Percentiles rank a stretch among this genome's conserved stretches.
Conservation (phyloP, 1,284 basidiomycete species). For the Ustilago xerochloae region DNA sequence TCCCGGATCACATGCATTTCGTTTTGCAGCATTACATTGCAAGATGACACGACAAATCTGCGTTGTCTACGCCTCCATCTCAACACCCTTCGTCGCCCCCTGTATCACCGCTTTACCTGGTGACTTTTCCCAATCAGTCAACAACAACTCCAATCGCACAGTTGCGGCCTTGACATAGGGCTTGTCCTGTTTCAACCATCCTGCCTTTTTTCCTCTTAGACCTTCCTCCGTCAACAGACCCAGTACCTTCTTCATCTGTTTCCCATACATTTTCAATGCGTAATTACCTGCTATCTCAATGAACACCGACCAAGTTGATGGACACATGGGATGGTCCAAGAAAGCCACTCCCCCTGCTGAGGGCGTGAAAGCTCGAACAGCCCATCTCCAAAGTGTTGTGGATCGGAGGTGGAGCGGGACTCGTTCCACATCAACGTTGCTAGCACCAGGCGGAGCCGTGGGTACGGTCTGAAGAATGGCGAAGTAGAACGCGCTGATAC, state of each 20-base stretch:
- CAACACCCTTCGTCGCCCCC: slow-evolving; percentile 37
- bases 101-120: slow-evolving; percentile 13
- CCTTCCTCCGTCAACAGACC: slow-evolving; percentile 55
- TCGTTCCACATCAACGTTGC: slow-evolving; percentile 3
- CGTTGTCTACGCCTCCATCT: slow-evolving; percentile 36
- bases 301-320: slow-evolving; percentile 60
- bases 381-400: slow-evolving; percentile 61
- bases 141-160: slow-evolving; percentile 62
- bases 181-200: slow-evolving; percentile 41
- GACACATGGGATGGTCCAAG: slow-evolving; percentile 53
- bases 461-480: slow-evolving; percentile 74
- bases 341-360: slow-evolving; percentile 38
- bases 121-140: slow-evolving; percentile 63
- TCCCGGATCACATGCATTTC: no score
- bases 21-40: background rate
- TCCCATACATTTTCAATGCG: slow-evolving; percentile 48
- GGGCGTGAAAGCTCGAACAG: slow-evolving; percentile 54
- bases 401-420: slow-evolving; percentile 54
- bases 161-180: slow-evolving; percentile 53
- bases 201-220: slow-evolving; percentile 40
- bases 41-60: background rate
- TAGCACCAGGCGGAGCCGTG: slow-evolving; percentile 25
- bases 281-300: slow-evolving; percentile 59
- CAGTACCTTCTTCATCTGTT: slow-evolving; percentile 59
- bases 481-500: slow-evolving; percentile 89